phyloP scores from a whole-genome alignment of 108 stramenopile genomes.

The Conticribra weissflogii region DNA sequence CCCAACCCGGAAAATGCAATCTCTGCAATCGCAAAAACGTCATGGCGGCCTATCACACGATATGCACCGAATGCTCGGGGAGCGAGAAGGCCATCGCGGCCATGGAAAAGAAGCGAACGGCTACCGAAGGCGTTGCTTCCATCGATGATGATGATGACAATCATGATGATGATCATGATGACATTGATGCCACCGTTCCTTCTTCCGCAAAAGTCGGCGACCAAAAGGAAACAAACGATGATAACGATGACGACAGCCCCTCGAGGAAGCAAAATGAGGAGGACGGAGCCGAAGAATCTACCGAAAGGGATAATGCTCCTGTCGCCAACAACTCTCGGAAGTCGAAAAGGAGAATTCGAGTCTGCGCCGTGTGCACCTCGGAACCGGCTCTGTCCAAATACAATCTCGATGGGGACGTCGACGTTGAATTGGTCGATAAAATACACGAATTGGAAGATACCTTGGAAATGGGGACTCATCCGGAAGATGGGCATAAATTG shows the following conservation, averaged over 20 bases:
- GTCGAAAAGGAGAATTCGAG: constrained; percentile 36
- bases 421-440: constrained; percentile 38
- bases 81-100: constrained; percentile 55
- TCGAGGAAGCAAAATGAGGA: constrained; percentile 2
- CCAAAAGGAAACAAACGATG: not conserved
- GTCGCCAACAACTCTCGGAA: not conserved
- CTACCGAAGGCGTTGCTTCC: not conserved
- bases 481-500: constrained; percentile 46
- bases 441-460: constrained; percentile 44
- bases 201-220: constrained; percentile 12
- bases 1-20: constrained; percentile 84
- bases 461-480: constrained; percentile 26
- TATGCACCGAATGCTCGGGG: constrained; percentile 73
- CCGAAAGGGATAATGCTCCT: not conserved
- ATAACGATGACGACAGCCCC: not conserved
- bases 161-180: constrained; percentile 8
- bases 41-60: constrained; percentile 84
- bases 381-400: constrained; percentile 75
- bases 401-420: constrained; percentile 47
- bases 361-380: constrained; percentile 78
- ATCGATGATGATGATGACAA: not conserved
- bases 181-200: not conserved
- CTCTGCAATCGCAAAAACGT: constrained; percentile 66
- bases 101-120: constrained; percentile 41
- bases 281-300: constrained; percentile 1